These are phyloP conservation scores for Metschnikowia koreensis DNA, from an alignment of 805 yeast genomes.

Conservation along the genomic window DNA sequence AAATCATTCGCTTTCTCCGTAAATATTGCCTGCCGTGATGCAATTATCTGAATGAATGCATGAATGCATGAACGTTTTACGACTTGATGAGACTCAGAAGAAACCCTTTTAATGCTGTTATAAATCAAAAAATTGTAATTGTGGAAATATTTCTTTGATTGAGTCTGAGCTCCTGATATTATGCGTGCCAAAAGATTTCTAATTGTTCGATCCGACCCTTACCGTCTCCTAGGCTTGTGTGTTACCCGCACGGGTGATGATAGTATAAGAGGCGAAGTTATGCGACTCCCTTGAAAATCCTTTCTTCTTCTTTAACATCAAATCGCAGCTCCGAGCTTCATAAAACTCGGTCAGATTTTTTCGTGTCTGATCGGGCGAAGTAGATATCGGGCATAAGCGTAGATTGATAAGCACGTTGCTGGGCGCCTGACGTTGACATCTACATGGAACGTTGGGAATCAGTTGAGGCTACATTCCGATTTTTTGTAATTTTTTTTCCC, in stretches of 20 bases:
- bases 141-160: too few species aligned
- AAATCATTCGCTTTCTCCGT: too few species aligned
- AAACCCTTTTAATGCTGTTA: too few species aligned
- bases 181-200: too few species aligned
- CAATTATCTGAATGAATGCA: too few species aligned
- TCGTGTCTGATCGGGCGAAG: constrained; percentile 15
- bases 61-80: too few species aligned
- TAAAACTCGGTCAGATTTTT: constrained; percentile 10
- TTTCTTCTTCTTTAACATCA: constrained; percentile 13
- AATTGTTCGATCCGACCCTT: background rate
- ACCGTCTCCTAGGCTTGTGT: background rate
- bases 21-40: too few species aligned
- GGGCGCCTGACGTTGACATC: constrained; percentile 26
- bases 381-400: constrained; percentile 20
- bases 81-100: too few species aligned
- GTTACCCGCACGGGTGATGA: constrained; percentile 10
- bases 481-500: background rate
- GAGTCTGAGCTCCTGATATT: too few species aligned
- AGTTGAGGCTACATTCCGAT: constrained; percentile 21
- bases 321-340: constrained; percentile 22
- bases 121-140: too few species aligned
- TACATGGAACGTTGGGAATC: constrained; percentile 24
- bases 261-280: background rate
- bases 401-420: constrained; percentile 23
- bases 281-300: background rate